These are phyloP conservation scores for Claviceps spartinae DNA, from an alignment of 2,329 filamentous ascomycete species.

Conservation along the genomic window DNA sequence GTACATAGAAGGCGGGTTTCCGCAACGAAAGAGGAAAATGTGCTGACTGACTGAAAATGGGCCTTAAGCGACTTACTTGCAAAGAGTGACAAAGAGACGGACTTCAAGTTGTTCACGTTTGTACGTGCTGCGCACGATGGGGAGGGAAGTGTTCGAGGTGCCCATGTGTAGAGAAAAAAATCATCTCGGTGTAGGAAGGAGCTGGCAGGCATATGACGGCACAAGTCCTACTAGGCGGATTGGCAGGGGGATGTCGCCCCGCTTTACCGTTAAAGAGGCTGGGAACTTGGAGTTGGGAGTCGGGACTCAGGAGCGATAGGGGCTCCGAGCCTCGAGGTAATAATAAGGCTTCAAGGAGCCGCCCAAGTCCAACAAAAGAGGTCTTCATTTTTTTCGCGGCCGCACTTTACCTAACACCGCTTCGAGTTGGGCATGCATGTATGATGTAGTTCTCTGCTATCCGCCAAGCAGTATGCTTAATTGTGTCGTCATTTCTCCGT, in stretches of 20 bases:
- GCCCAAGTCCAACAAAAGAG: no score
- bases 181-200: background rate
- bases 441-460: no score
- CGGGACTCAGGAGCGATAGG: background rate
- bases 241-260: conserved; percentile 3
- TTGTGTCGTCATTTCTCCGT: no score
- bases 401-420: no score
- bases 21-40: background rate
- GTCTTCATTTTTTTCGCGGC: no score
- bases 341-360: no score
- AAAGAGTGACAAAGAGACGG: background rate
- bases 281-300: background rate
- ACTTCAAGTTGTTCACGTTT: background rate
- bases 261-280: conserved; percentile 5
- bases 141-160: background rate
- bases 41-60: background rate
- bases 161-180: background rate
- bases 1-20: background rate
- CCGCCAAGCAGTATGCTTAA: no score
- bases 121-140: background rate
- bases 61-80: background rate
- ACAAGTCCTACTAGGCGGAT: background rate
- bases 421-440: no score
- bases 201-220: background rate
- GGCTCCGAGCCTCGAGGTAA: no score